phyloP scores from a whole-genome alignment of 78 protist genomes.

The Dictyostelium firmibasis region DNA sequence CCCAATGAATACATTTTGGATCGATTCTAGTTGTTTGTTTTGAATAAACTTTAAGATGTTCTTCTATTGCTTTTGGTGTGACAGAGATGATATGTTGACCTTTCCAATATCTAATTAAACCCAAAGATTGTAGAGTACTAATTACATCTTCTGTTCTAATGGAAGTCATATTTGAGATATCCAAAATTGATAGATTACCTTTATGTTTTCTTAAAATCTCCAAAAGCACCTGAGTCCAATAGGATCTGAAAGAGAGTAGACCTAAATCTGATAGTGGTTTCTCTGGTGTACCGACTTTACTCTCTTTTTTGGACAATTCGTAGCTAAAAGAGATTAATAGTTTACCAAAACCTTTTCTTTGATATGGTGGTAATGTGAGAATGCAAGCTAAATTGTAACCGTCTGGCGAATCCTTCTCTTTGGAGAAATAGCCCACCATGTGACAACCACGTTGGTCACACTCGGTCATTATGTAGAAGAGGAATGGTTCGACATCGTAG shows the following conservation, averaged over 20 bases:
- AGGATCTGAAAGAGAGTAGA: constrained; percentile 87
- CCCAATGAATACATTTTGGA: constrained; percentile 81
- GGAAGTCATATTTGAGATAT: constrained; percentile 84
- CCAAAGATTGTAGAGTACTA: constrained; percentile 87
- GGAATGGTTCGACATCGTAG: constrained; percentile 97
- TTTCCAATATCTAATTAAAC: constrained; percentile 92
- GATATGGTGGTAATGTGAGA: constrained; percentile 94
- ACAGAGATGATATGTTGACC: constrained; percentile 92
- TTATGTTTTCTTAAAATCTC: constrained; percentile 51
- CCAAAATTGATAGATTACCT: constrained; percentile 70
- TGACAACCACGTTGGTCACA: constrained; percentile 90
- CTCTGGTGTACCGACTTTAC: constrained; percentile 98
- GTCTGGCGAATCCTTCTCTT: constrained; percentile 90
- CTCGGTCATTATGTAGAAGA: constrained; percentile 96
- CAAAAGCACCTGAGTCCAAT: constrained; percentile 88
- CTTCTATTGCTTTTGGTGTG: constrained; percentile 90
- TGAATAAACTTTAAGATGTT: constrained; percentile 70
- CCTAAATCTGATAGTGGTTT: constrained; percentile 99
- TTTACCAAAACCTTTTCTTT: constrained; percentile 97
- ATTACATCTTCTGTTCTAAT: constrained; percentile 90
- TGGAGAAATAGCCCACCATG: constrained; percentile 97
- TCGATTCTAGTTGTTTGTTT: constrained; percentile 72
- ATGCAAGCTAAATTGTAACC: constrained; percentile 98
- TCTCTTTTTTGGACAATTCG: constrained; percentile 92
- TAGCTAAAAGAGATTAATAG: constrained; percentile 95